Evolutionary conservation across 1,139 yeast species (phyloP), one percentile per base, ranked within the genome.

Genomic region (Blastobotrys raffinosifermentans): DNA sequence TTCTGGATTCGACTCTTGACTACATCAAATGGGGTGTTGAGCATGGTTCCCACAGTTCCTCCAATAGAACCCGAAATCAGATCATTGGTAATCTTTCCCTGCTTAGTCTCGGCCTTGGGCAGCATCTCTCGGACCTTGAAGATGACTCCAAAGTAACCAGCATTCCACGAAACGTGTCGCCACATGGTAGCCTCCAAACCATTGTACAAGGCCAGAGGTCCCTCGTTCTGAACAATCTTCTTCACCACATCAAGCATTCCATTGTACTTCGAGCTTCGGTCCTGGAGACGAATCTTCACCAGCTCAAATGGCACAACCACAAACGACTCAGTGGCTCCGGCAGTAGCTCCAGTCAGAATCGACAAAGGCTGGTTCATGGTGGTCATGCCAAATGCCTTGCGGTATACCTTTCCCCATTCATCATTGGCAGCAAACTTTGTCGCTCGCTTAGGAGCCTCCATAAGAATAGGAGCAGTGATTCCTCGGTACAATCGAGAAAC

Each of bases 371-470:
- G 97, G 47, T 72, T 83, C 77, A 84, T 75, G 48, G 73, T 65
- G 18, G 70, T 61, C 36, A 82, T 73, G 32, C 87, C 94, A 61
- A 91, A 89, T 31, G 68, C 57, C 30, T 69, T 69, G 51, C 77
- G 75, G 73, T 89, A 91, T 53, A 89, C 64, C 61, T 83, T 80
- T 39, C 96, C 94, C 84, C 96, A 91, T 63, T 87, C 91, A 60
- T 93, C 98, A 60, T 93, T 91, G 46, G 97, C 96, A 38, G 97
- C 97, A 58, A 91, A 91, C 66, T 91, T 91, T 48, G 96, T 89
- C 31, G 98, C 98, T 69, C 67, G 57, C 72, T 91, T 91, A 46
- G 98, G 98, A n/a, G 98, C 98, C 62, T 91, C 99, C 98, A 91
- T 91, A 56, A 91, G 72, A 53, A 91, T 85, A 32, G 99, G 99